phyloP scores from a whole-genome alignment of 306 rosid species.

The Inga laurina region DNA sequence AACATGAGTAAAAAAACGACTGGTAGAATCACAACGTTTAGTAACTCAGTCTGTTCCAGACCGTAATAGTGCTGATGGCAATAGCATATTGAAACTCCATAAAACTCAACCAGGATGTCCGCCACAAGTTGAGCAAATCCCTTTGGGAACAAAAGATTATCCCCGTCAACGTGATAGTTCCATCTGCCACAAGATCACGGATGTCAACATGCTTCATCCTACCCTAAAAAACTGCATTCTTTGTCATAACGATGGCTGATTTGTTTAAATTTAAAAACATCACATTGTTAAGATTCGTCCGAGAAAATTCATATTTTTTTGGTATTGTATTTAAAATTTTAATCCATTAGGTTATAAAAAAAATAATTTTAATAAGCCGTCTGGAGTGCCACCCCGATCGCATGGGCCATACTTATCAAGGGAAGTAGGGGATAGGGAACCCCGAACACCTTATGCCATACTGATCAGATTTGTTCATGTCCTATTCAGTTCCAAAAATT shows the following conservation, averaged over 20 bases:
- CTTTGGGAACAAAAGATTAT: not conserved
- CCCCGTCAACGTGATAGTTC: not conserved
- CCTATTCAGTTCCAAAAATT: slow-evolving; percentile 13
- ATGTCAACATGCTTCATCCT: too few species aligned
- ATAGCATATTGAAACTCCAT: not conserved
- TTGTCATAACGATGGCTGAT: too few species aligned
- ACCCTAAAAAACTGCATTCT: too few species aligned
- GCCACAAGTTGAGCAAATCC: not conserved
- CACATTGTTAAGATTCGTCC: not conserved
- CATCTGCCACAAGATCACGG: not conserved
- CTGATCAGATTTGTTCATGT: slow-evolving; percentile 9
- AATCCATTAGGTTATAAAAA: not conserved
- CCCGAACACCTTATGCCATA: not conserved
- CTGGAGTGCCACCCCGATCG: too few species aligned
- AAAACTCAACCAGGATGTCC: not conserved
- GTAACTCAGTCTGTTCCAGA: not conserved
- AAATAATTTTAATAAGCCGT: not conserved
- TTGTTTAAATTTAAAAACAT: too few species aligned
- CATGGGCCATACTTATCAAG: not conserved
- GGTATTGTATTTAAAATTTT: not conserved
- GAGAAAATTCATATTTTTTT: not conserved
- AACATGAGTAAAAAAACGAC: not conserved
- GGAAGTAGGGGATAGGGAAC: too few species aligned
- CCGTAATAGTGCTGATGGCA: not conserved
- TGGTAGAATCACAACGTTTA: not conserved